phyloP scores from a whole-genome alignment of 176 grass and related monocot genomes.

The Musa itinerans region DNA sequence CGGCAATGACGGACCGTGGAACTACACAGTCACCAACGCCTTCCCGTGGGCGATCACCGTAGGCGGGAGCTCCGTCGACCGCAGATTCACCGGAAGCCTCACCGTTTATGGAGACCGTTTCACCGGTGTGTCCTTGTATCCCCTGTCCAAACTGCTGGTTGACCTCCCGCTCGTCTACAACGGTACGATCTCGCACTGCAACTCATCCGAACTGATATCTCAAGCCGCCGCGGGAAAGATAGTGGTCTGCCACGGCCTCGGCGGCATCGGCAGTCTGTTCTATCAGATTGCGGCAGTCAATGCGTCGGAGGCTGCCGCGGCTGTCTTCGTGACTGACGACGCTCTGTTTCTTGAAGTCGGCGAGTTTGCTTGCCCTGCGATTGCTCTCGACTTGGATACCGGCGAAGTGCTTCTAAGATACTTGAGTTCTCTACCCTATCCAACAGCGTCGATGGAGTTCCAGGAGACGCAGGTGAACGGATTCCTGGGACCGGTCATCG shows the following conservation, averaged over 20 bases:
- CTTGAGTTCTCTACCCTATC: conserved; percentile 26
- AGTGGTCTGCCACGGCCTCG: not conserved
- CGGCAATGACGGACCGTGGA: conserved; percentile 3
- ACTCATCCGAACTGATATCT: not conserved
- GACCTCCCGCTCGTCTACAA: conserved; percentile 32
- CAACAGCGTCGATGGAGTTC: conserved; percentile 36
- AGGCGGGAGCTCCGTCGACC: conserved; percentile 38
- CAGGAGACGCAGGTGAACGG: conserved; percentile 43
- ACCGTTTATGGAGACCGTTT: conserved; percentile 18
- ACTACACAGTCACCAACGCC: conserved; percentile 35
- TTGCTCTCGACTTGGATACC: conserved; percentile 28
- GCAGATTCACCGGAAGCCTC: conserved; percentile 31
- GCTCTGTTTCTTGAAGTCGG: not conserved
- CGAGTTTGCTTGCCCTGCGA: conserved; percentile 31
- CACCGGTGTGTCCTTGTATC: conserved; percentile 31
- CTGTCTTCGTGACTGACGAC: too few species aligned
- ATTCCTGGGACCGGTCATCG: conserved; percentile 27
- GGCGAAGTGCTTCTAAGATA: conserved; percentile 26
- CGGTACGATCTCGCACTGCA: conserved; percentile 9
- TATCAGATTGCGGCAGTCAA: too few species aligned
- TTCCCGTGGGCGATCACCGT: conserved; percentile 60
- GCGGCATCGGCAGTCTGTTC: not conserved
- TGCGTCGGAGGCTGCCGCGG: too few species aligned
- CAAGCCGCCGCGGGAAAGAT: not conserved
- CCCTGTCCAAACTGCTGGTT: conserved; percentile 26